Conservation (phyloP, 305 asterid species). For the Solanum hybrid region DNA sequence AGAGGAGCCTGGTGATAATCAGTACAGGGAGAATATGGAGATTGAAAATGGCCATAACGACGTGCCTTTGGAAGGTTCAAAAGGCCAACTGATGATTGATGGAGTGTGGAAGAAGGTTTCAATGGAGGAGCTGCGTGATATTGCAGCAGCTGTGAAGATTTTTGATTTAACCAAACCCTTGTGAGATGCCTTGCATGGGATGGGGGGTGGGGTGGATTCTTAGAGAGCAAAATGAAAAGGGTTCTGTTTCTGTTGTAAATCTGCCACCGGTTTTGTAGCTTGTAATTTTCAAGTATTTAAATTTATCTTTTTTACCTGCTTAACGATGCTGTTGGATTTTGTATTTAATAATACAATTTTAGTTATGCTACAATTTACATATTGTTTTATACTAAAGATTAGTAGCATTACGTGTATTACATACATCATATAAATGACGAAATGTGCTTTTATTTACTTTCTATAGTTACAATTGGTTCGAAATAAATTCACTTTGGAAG, state of each 20-base stretch:
- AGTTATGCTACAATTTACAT: neutral
- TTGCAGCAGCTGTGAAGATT: conserved; percentile 50
- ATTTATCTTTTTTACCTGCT: neutral
- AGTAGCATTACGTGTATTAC: neutral
- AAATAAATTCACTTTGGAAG: neutral
- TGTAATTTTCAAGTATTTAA: neutral
- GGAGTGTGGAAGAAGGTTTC: conserved; percentile 60
- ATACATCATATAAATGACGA: neutral
- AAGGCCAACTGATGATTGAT: conserved; percentile 51
- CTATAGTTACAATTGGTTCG: neutral
- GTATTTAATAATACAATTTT: neutral
- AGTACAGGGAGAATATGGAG: neutral
- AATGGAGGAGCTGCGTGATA: conserved; percentile 36
- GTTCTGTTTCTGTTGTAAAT: neutral
- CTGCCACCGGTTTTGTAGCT: neutral
- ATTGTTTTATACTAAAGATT: neutral
- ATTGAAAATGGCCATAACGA: neutral
- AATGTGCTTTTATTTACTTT: neutral
- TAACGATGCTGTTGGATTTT: neutral
- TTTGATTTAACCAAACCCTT: conserved; percentile 21
- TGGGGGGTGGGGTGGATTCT: neutral
- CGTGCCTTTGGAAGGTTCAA: conserved; percentile 12
- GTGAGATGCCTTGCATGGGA: neutral
- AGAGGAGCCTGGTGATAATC: conserved; percentile 9
- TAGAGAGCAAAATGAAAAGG: neutral